Evolutionary conservation across 2,329 filamentous ascomycete species (phyloP), one percentile per base, ranked within the genome.

Genomic region (Neurospora sp.): DNA sequence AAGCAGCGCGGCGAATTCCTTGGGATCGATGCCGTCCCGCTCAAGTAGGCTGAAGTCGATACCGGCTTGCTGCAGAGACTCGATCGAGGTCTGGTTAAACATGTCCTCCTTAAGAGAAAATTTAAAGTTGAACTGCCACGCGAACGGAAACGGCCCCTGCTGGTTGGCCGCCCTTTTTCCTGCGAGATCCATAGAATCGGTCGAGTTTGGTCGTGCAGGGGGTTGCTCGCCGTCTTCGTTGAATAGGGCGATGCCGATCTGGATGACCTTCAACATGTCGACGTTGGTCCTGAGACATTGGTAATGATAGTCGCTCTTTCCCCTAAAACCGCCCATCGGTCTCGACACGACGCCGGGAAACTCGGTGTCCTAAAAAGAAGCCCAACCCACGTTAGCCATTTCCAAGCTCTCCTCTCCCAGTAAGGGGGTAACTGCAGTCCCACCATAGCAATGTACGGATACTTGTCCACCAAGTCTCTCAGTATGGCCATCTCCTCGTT

Each of bases 101-200:
- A 99, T 99, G 81, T 99, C 96, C 46, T 95, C 89, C 74, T 96
- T 92, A 10, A 97, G 85, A 1, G 93, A 96, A 80, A 98, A 99
- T 76, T 94, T 91, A 82, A 99, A 99, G 84, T 99, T 98, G 86
- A 99, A 99, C 75, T 97, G 95, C 96, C 96, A 99, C 19, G 95
- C 96, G 78, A 92, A 96, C 17, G 92, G 95, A 71, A 93, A 89
- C 67, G 87, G 85, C 71, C 80, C 76, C 70, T 81, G 83, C 67
- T 74, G 79, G 23, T 79, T 80, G 33, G 80, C 79, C 72, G 82
- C 80, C 72, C 82, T 40, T 77, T 79, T 19, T 77, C 80, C 39
- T 78, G 76, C 78, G 28, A 81, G 73, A 3, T 84, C 82, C 17
- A 76, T 72, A 57, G 81, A 71, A 68, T 86, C 83, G 23, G 81